phyloP scores from a whole-genome alignment of 192 early-diverging fungal species.

The Rhizophagus sp. region DNA sequence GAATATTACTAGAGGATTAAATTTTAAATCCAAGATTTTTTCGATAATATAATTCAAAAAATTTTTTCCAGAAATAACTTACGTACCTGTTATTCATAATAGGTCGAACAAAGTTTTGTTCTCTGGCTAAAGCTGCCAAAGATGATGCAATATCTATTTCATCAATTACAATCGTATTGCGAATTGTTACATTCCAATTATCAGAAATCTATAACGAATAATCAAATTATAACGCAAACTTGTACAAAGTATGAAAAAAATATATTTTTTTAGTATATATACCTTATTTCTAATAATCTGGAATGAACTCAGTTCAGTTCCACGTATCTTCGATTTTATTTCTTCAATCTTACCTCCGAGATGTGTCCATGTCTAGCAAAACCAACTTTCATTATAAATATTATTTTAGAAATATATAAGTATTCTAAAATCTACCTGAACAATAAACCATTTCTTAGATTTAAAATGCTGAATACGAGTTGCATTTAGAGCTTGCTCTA shows the following conservation, averaged over 20 bases:
- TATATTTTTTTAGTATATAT: not conserved
- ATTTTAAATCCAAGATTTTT: not conserved
- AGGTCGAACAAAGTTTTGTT: conserved; percentile 60
- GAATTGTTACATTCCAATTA: conserved; percentile 55
- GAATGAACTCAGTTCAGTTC: conserved; percentile 56
- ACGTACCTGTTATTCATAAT: conserved; percentile 37
- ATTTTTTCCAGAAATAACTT: not conserved
- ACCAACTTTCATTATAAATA: not conserved
- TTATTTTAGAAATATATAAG: not conserved
- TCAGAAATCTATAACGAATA: conserved; percentile 39
- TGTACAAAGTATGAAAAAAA: not conserved
- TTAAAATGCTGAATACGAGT: not conserved
- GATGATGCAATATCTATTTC: conserved; percentile 69
- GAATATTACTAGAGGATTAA: not conserved
- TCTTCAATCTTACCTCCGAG: conserved; percentile 56
- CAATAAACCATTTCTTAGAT: conserved; percentile 11
- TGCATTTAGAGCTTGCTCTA: not conserved
- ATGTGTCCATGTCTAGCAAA: conserved; percentile 52
- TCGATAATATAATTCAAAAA: too few species aligned
- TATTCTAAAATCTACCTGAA: not conserved
- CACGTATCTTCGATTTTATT: conserved; percentile 43
- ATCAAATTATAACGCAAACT: not conserved
- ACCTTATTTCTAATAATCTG: conserved; percentile 48
- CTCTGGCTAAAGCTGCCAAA: conserved; percentile 56
- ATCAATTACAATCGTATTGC: conserved; percentile 62